phyloP scores from a whole-genome alignment of 2,329 filamentous ascomycete genomes.

The Lasiodiplodia gonubiensis region DNA sequence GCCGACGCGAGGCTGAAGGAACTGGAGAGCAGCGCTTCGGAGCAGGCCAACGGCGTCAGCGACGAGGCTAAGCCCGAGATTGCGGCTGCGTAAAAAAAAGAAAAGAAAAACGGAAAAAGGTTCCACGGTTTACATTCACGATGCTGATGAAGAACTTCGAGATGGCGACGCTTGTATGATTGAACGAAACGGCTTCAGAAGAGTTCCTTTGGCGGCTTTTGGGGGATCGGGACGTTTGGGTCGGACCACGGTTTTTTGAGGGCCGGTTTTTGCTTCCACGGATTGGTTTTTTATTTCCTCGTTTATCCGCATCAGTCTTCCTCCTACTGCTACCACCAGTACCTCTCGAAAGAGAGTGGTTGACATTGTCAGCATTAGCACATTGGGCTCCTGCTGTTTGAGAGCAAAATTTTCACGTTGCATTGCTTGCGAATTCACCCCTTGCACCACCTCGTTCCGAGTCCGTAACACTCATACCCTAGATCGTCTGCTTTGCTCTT shows the following conservation, averaged over 20 bases:
- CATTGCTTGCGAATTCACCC: constrained; percentile 4
- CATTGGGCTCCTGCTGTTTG: neutral
- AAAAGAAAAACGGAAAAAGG: neutral
- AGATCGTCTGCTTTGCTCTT: neutral
- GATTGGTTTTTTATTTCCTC: constrained; percentile 2
- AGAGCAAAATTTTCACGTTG: constrained; percentile 2
- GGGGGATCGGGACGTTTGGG: constrained; percentile 21
- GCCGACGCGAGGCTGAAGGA: constrained; percentile 17
- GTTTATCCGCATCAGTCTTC: constrained; percentile 1
- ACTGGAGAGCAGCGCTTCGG: constrained; percentile 14
- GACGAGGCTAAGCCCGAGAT: neutral
- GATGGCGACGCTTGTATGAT: constrained; percentile 23
- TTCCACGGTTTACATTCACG: constrained; percentile 1
- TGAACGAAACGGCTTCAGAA: constrained; percentile 25
- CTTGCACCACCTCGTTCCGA: neutral
- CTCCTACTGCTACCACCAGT: constrained; percentile 7
- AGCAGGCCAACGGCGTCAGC: constrained; percentile 15
- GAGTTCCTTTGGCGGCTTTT: constrained; percentile 16
- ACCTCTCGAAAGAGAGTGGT: neutral
- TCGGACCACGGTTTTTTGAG: constrained; percentile 6
- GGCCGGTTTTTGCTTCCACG: constrained; percentile 1
- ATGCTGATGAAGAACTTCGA: constrained; percentile 7
- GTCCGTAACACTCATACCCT: neutral
- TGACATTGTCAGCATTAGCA: neutral
- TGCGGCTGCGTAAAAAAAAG: constrained; percentile 13